Conservation (phyloP, 192 early-diverging fungal genomes). For the Coemansia sp. region DNA sequence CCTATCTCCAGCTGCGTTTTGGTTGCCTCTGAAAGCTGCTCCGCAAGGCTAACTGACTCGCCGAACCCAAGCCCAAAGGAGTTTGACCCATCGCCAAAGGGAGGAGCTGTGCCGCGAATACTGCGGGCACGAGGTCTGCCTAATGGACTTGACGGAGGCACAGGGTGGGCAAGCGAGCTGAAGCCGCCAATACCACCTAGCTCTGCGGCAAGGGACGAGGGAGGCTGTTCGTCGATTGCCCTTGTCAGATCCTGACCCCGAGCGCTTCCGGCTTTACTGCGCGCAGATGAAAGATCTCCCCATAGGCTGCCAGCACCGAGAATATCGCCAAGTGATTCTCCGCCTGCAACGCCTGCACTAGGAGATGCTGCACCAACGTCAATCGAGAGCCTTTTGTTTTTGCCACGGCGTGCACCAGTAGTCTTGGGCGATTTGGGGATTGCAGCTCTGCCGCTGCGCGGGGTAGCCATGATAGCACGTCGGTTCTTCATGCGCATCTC, state of each 20-base stretch:
- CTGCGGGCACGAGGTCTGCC: slow-evolving; percentile 20
- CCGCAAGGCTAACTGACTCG: slow-evolving; percentile 39
- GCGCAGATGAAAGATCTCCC: slow-evolving; percentile 36
- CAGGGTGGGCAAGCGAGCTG: slow-evolving; percentile 18
- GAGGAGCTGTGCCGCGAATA: slow-evolving; percentile 28
- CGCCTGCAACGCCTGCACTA: not conserved
- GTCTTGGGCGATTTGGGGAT: slow-evolving; percentile 13
- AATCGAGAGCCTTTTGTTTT: slow-evolving; percentile 13
- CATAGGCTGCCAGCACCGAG: slow-evolving; percentile 38
- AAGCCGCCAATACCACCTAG: slow-evolving; percentile 19
- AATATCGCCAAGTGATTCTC: slow-evolving; percentile 53
- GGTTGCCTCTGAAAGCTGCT: slow-evolving; percentile 38
- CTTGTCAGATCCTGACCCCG: slow-evolving; percentile 9
- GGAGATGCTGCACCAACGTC: slow-evolving; percentile 13
- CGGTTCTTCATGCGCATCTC: slow-evolving; percentile 40
- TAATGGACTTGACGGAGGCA: slow-evolving; percentile 9
- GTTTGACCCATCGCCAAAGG: slow-evolving; percentile 29
- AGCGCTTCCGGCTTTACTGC: slow-evolving; percentile 18
- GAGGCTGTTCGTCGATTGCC: not conserved
- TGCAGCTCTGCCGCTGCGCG: slow-evolving; percentile 14
- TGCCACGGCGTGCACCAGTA: slow-evolving; percentile 16
- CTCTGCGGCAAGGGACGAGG: slow-evolving; percentile 32
- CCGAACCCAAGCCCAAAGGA: slow-evolving; percentile 48
- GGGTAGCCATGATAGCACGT: slow-evolving; percentile 23
- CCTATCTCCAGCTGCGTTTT: not conserved